Evolutionary conservation across 2,329 filamentous ascomycete genomes (phyloP).

Genomic region (Hortaea sp.): DNA sequence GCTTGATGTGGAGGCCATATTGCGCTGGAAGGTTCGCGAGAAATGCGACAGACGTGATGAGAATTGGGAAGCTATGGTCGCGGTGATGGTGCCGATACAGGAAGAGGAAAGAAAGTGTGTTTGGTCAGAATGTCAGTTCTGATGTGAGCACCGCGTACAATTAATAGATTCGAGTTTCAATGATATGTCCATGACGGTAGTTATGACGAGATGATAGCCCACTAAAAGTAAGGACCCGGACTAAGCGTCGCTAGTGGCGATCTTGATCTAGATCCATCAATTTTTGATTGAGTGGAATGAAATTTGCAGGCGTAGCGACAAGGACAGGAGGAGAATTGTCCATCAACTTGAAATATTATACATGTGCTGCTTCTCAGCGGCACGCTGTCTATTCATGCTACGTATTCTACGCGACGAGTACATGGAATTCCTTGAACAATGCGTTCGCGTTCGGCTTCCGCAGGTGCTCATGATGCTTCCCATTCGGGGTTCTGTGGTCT

Average conservation of each 20-base stretch:
- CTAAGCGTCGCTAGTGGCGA: not conserved
- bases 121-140: no score
- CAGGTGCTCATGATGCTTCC: conserved; percentile 14
- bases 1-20: conserved; percentile 37
- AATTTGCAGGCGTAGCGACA: not conserved
- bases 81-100: not conserved
- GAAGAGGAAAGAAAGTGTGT: no score
- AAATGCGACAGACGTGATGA: conserved; percentile 31
- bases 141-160: no score
- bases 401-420: not conserved
- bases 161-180: no score
- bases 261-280: not conserved
- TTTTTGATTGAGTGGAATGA: not conserved
- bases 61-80: conserved; percentile 22
- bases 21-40: conserved; percentile 22
- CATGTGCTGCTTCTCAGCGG: not conserved
- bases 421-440: no score
- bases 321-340: not conserved
- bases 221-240: not conserved
- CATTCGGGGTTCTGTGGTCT: conserved; percentile 22
- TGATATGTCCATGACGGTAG: not conserved
- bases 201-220: not conserved
- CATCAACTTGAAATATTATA: not conserved
- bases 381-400: not conserved
- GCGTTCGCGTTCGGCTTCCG: not conserved